A percentile compares a stretch with the other conserved stretches of the same genome.
phyloP scores from a whole-genome alignment of 768 basidiomycete species.

The Fomitopsis serialis region DNA sequence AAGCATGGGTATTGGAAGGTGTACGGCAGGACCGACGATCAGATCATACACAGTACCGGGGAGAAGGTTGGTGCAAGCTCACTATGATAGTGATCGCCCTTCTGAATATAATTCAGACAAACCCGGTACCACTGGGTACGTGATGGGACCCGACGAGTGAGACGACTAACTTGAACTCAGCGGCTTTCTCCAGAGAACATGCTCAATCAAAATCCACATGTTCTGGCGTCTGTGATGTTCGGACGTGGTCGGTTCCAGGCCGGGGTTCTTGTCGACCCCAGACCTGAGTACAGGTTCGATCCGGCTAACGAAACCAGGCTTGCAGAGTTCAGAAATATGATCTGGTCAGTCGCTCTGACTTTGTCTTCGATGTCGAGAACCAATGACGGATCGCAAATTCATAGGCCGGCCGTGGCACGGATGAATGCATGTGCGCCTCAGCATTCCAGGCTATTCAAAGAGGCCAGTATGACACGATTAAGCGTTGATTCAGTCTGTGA shows the following conservation, averaged over 20 bases:
- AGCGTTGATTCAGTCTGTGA: too few species aligned
- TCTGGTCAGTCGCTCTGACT: conserved; percentile 33
- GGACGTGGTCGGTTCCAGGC: conserved; percentile 35
- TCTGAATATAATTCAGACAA: background rate
- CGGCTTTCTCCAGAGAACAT: conserved; percentile 30
- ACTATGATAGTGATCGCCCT: background rate
- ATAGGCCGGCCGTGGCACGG: conserved; percentile 27
- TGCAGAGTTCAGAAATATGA: conserved; percentile 29
- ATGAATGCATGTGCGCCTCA: conserved; percentile 37
- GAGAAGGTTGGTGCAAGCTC: conserved; percentile 26
- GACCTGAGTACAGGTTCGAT: conserved; percentile 21
- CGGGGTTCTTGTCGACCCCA: conserved; percentile 36
- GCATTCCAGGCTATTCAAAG: conserved; percentile 43
- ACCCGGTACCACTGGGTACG: background rate
- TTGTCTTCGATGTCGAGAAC: background rate
- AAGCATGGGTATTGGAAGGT: conserved; percentile 31
- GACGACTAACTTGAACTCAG: too few species aligned
- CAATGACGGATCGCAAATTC: background rate
- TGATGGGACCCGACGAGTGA: too few species aligned
- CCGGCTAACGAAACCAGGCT: conserved; percentile 23
- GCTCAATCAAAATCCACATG: conserved; percentile 27
- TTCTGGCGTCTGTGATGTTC: conserved; percentile 32
- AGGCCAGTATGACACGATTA: conserved; percentile 31
- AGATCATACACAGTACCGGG: conserved; percentile 38
- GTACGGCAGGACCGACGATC: conserved; percentile 39